Evolutionary conservation across 371 early-diverging fungal species (phyloP), one percentile per base, ranked within the genome.

Genomic region (Rhizopus microsporus): DNA sequence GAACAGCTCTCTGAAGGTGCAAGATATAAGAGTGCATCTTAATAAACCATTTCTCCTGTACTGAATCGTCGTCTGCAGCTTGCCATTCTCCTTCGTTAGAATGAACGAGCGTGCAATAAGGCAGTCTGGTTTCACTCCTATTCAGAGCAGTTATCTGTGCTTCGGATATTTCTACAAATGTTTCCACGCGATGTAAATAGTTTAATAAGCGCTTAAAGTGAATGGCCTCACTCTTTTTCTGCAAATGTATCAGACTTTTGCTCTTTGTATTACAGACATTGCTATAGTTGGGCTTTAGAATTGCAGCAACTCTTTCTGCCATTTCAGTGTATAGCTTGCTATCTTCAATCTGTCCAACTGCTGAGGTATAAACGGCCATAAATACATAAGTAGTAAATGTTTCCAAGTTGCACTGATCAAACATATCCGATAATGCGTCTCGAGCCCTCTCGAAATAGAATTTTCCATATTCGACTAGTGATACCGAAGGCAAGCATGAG

Each of bases 401-500:
- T n/a, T 74, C 75, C 13, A 78, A 48, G 42, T 59, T 59, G 35
- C 65, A 48, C 30, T 68, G 65, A 40, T 78, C 78, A 47, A 78
- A 75, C 13, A 56, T 52, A 45, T 74, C 73, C 32, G 60, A 51
- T 31, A 71, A 42, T 16, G 60, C 42, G 9, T 72, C 69, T 3
- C 63, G 69, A 2, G 78, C 78, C 4, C 60, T 52, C 17, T 72
- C 67, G 30, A 60, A 70, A 47, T 69, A 78, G 31, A 67, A 74
- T 50, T 60, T 57, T 8, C 70, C 72, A 46, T 72, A 72, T 48
- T 59, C 59, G 0, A 59, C 49, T 37, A 69, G 45, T 12, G 62
- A 58, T 1, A 65, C 57, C 0, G 56, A 53, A 1, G 75, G 64
- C 16, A 75, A n/a, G 5, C 67, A 54, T 1, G 12, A 37, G 9